Percentiles rank a stretch among this genome's conserved stretches.
Conservation (phyloP, 2,329 filamentous ascomycete species). For the Calonectria pseudoturangicola region DNA sequence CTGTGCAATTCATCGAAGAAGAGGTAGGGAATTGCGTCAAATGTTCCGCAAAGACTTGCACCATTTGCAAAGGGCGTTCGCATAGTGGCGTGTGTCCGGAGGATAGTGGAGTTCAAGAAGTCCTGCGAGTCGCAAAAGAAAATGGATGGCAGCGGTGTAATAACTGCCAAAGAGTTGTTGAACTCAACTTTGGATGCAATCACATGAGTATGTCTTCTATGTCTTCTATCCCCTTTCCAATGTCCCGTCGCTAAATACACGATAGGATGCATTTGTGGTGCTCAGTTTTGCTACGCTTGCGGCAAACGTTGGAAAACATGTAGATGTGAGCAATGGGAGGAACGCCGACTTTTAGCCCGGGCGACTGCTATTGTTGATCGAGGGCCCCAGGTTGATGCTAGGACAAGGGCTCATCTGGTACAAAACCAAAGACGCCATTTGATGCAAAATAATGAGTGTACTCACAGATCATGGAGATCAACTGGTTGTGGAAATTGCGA, state of each 20-base stretch:
- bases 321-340: slow-evolving; percentile 60
- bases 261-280: slow-evolving; percentile 65
- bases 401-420: neutral
- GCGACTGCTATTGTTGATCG: slow-evolving; percentile 60
- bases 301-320: slow-evolving; percentile 65
- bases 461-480: slow-evolving; percentile 60
- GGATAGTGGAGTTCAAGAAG: slow-evolving; percentile 62
- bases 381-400: neutral
- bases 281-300: slow-evolving; percentile 70
- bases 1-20: slow-evolving; percentile 52
- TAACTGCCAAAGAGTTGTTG: slow-evolving; percentile 67
- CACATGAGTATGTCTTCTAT: slow-evolving; percentile 71
- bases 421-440: slow-evolving; percentile 34
- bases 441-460: slow-evolving; percentile 62
- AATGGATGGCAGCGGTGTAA: slow-evolving; percentile 72
- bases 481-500: slow-evolving; percentile 62
- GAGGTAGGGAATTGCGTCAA: slow-evolving; percentile 63
- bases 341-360: slow-evolving; percentile 57
- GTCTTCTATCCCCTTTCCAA: too few species aligned
- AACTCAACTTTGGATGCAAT: slow-evolving; percentile 70
- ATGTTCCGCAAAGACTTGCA: slow-evolving; percentile 69
- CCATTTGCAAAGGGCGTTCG: slow-evolving; percentile 66
- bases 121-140: slow-evolving; percentile 63
- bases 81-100: slow-evolving; percentile 70
- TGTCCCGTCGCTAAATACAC: neutral